Evolutionary conservation across 2,329 filamentous ascomycete species (phyloP).

Genomic region (Claviceps humidiphila): DNA sequence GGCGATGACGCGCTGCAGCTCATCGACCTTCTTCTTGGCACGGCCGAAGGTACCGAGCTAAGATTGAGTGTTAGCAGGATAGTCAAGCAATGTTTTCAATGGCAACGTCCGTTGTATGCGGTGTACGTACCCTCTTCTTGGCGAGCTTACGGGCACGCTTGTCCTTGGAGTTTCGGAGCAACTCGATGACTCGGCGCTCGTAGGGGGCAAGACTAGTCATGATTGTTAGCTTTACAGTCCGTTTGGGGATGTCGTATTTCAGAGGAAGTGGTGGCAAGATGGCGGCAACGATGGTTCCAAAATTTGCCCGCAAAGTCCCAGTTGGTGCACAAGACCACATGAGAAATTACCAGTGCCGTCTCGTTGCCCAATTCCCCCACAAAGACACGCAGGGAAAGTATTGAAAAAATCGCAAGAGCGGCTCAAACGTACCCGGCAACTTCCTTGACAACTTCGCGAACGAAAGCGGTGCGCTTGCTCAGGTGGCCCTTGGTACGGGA

Average conservation of each 20-base stretch:
- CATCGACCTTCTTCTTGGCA: slow-evolving; percentile 99
- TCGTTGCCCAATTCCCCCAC: too few species aligned
- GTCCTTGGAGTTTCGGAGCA: slow-evolving; percentile 98
- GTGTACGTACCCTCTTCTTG: slow-evolving; percentile 80
- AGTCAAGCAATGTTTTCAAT: not conserved
- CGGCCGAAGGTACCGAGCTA: slow-evolving; percentile 96
- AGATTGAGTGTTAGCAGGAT: slow-evolving; percentile 12
- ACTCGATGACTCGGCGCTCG: slow-evolving; percentile 97
- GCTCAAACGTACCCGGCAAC: slow-evolving; percentile 66
- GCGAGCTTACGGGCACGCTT: slow-evolving; percentile 98
- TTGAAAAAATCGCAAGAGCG: not conserved
- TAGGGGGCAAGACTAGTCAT: slow-evolving; percentile 65
- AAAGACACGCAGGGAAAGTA: too few species aligned
- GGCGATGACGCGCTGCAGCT: slow-evolving; percentile 95
- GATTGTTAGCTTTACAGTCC: not conserved
- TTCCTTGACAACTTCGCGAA: slow-evolving; percentile 95
- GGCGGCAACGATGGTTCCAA: not conserved
- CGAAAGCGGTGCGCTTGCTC: slow-evolving; percentile 94
- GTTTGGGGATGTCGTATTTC: not conserved
- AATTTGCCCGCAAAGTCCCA: too few species aligned
- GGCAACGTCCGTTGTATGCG: not conserved
- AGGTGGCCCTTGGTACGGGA: slow-evolving; percentile 87
- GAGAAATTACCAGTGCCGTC: too few species aligned
- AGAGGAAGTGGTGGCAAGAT: not conserved
- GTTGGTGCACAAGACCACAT: not conserved